These are phyloP conservation scores for Lachancea quebecensis DNA, from an alignment of 805 yeast species.

Conservation along the genomic window DNA sequence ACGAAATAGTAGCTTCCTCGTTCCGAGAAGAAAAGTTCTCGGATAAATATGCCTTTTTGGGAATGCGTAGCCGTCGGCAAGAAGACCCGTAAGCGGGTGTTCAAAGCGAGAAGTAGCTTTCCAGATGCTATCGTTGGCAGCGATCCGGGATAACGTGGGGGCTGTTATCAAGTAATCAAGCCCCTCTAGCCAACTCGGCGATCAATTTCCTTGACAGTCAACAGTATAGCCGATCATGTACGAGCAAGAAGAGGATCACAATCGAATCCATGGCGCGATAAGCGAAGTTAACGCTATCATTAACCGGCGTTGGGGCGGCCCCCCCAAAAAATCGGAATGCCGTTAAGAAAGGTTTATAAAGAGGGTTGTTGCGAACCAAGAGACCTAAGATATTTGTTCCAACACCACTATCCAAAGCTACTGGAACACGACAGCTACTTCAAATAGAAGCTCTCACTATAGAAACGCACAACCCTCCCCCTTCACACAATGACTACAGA, in stretches of 20 bases:
- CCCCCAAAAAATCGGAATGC: too few relatives aligned
- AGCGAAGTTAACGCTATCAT: too few relatives aligned
- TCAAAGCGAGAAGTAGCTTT: not conserved
- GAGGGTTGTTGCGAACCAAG: not conserved
- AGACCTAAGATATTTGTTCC: not conserved
- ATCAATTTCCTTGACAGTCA: not conserved
- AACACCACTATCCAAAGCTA: not conserved
- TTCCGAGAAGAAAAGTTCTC: too few relatives aligned
- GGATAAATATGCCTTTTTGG: too few relatives aligned
- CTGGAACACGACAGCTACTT: not conserved
- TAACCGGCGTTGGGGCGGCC: too few relatives aligned
- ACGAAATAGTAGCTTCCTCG: too few relatives aligned
- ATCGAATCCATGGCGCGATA: too few relatives aligned
- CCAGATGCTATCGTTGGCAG: not conserved
- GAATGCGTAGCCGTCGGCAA: too few relatives aligned
- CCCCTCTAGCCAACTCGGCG: not conserved
- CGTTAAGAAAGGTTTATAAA: not conserved
- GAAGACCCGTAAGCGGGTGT: too few relatives aligned
- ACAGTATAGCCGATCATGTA: not conserved
- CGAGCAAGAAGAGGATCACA: not conserved
- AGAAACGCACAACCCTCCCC: not conserved
- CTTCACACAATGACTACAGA: slow-evolving; percentile 5
- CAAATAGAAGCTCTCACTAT: not conserved
- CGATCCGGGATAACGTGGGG: not conserved
- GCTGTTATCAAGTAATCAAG: not conserved